Evolutionary conservation across 371 early-diverging fungal species (phyloP), one percentile per base, ranked within the genome.

Genomic region (Apophysomyces variabilis): DNA sequence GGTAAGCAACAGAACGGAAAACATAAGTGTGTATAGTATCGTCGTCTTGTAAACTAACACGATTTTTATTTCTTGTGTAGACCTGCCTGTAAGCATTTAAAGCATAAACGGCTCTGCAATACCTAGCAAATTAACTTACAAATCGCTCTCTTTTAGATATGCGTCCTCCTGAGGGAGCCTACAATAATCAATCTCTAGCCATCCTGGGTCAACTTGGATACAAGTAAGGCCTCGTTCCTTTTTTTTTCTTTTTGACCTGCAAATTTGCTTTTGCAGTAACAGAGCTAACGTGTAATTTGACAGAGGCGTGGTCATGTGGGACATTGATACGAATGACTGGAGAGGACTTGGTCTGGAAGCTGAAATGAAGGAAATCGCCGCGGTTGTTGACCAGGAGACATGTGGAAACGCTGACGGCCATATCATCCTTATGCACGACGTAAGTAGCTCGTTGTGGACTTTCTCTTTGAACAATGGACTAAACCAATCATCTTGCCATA

Each of bases 241-340:
- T 26, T 26, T 26, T 26, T 26, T 26, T 26, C 1, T 26, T 26
- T 26, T 26, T 26, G 3, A 26, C 0, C 32, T 26, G 32, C 32
- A 26, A 38, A 5, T n/a, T 36, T 14, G 9, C 18, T 7, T 47
- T 61, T 54, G 21, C 12, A 14, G 14, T 16, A 26, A 26, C 32
- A 26, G 32, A 41, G 45, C 58, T 26, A 44, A n/a, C 26, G 14
- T 26, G 37, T 43, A 26, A 16, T 37, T 6, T 32, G 47, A 32
- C 56, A 62, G 66, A 21, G 72, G 8, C 21, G 54, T 83, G 45
- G 69, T 85, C 45, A 70, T 76, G 62, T 87, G 88, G 88, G 83
- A 85, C 64, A 75, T 85, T 54, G 86, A 87, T 67, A 77, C 79
- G 26, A 71, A 78, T 50, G 88, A 87, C 66, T 87, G 83, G 83